phyloP scores from a whole-genome alignment of 257 asterid genomes.

The Gentiana macrophylla region DNA sequence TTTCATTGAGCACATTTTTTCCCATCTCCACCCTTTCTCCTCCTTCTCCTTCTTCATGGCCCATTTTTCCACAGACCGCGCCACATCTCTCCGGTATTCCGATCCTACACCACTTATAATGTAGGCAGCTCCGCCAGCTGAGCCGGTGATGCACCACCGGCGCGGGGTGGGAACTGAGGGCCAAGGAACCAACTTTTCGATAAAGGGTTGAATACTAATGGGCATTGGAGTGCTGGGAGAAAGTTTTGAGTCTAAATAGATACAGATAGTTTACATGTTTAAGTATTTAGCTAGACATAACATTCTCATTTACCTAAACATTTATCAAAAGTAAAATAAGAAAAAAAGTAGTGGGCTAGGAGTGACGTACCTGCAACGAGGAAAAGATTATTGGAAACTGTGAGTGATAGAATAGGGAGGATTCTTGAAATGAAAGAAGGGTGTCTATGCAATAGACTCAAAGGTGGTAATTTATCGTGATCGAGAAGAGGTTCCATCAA shows the following conservation, averaged over 20 bases:
- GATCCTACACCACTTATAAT: constrained; percentile 53
- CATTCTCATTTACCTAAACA: no score
- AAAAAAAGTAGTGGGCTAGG: no score
- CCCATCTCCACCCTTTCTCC: constrained; percentile 40
- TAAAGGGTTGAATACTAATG: constrained; percentile 47
- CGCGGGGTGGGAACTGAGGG: constrained; percentile 41
- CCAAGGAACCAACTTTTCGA: constrained; percentile 48
- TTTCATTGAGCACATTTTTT: constrained; percentile 21
- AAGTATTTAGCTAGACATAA: no score
- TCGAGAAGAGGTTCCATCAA: constrained; percentile 15
- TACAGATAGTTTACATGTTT: no score
- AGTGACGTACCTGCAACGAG: constrained; percentile 35
- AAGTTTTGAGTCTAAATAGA: constrained; percentile 20
- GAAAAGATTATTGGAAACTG: constrained; percentile 25
- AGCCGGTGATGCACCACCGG: constrained; percentile 61
- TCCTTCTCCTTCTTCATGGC: constrained; percentile 20
- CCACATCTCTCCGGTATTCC: constrained; percentile 34
- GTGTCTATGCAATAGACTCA: constrained; percentile 37
- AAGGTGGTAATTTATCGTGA: constrained; percentile 12
- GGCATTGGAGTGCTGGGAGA: constrained; percentile 43
- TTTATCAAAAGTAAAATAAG: no score
- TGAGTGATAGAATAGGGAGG: constrained; percentile 49
- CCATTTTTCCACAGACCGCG: constrained; percentile 62
- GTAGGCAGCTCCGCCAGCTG: constrained; percentile 25
- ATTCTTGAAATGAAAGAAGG: constrained; percentile 59